These are phyloP conservation scores for Proteromonas lacertae DNA, from an alignment of 352 stramenopile genomes.

Conservation along the genomic window DNA sequence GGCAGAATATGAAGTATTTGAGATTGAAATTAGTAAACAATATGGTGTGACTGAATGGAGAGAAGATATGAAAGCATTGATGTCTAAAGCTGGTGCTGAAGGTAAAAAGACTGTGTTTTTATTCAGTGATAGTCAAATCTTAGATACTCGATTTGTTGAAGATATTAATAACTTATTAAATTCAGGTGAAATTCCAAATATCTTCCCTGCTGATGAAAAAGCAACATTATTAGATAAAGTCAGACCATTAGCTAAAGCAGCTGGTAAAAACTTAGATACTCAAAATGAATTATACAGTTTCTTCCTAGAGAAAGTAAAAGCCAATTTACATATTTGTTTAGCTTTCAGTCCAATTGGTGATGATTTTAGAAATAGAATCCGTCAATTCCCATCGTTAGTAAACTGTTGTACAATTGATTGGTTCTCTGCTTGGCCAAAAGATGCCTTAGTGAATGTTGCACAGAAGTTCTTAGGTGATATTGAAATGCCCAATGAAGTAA, in stretches of 20 bases:
- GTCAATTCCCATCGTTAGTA: constrained; percentile 71
- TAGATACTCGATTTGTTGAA: constrained; percentile 69
- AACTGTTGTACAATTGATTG: constrained; percentile 88
- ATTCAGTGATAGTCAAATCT: constrained; percentile 74
- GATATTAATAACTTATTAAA: constrained; percentile 88
- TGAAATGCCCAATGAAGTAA: constrained; percentile 37
- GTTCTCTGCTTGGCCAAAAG: constrained; percentile 65
- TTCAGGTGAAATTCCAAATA: constrained; percentile 60
- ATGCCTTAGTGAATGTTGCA: constrained; percentile 57
- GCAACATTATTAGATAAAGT: constrained; percentile 48
- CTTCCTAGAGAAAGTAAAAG: constrained; percentile 50
- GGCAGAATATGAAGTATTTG: constrained; percentile 41
- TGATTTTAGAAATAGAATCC: constrained; percentile 53
- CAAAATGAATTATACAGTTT: constrained; percentile 46
- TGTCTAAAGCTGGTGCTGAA: constrained; percentile 43
- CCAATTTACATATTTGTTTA: constrained; percentile 63
- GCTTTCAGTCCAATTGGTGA: constrained; percentile 66
- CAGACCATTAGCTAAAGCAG: constrained; percentile 42
- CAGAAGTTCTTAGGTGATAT: constrained; percentile 55
- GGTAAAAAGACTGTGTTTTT: constrained; percentile 46
- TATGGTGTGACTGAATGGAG: constrained; percentile 65
- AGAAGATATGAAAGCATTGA: constrained; percentile 63
- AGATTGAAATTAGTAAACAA: constrained; percentile 76
- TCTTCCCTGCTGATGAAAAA: constrained; percentile 59
- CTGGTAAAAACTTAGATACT: constrained; percentile 59